Conservation (phyloP, 208 protist genomes). For the Herpetomonas samuelpessoai region DNA sequence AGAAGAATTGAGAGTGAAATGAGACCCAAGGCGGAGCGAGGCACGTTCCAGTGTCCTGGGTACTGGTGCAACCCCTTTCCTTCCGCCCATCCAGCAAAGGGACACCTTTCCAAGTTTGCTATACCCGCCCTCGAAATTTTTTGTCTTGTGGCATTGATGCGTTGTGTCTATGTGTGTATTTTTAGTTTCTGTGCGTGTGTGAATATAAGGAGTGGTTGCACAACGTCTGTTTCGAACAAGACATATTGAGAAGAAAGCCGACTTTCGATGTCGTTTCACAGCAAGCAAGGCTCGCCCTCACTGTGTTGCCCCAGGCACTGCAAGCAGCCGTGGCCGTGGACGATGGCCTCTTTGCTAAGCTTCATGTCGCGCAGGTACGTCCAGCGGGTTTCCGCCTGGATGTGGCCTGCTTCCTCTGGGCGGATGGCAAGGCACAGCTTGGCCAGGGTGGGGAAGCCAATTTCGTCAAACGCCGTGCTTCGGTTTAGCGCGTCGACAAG, state of each 20-base stretch:
- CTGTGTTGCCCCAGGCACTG: constrained; percentile 19
- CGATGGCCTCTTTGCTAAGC: constrained; percentile 43
- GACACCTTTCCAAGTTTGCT: too few relatives aligned
- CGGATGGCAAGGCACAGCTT: constrained; percentile 53
- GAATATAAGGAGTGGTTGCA: constrained; percentile 1
- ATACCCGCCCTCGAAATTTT: too few relatives aligned
- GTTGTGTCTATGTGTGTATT: too few relatives aligned
- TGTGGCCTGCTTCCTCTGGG: constrained; percentile 41
- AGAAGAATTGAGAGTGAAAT: constrained; percentile 1
- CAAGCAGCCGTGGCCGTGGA: constrained; percentile 42
- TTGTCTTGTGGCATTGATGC: too few relatives aligned
- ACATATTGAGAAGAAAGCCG: too few relatives aligned
- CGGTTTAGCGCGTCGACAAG: constrained; percentile 61
- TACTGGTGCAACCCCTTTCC: not conserved
- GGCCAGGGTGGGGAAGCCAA: constrained; percentile 56
- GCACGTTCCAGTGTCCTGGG: not conserved
- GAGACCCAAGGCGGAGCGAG: too few relatives aligned
- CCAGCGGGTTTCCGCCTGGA: constrained; percentile 62
- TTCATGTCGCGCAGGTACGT: constrained; percentile 68
- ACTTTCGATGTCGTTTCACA: too few relatives aligned
- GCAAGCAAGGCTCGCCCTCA: too few relatives aligned
- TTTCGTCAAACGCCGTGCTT: constrained; percentile 70
- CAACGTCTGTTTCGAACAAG: too few relatives aligned
- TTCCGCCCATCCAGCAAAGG: too few relatives aligned
- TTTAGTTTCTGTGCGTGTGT: constrained; percentile 5